Base-by-base conservation (phyloP, 192 early-diverging fungal genomes). In the Diversispora epigaea region DNA sequence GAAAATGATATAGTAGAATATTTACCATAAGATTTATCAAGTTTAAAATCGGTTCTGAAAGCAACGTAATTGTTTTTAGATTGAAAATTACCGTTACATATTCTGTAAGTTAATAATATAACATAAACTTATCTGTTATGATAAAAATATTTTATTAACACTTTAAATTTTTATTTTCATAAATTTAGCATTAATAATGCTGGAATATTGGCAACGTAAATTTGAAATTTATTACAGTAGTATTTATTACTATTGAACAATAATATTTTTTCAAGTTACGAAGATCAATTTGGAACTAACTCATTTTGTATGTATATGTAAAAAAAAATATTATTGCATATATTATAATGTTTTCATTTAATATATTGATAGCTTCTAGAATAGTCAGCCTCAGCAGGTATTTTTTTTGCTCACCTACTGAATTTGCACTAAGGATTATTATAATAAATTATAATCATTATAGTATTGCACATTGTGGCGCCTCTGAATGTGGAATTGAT, bases 211-310 rank as follows among this genome's bases (percentile, higher is more conserved):
- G 32, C 61, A 40, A 22, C 41, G 67, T 69, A 69, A 66, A 17
- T 21, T n/a, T 14, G 10, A 44, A 5, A 43, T 65, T 39, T 44
- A 17, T 65, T 43, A 43, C 32, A 21, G 43, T 50, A 17, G 11
- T 25, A 44, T n/a, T n/a, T n/a, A n/a, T n/a, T n/a, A n/a, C n/a
- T n/a, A n/a, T n/a, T n/a, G n/a, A n/a, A n/a, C n/a, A n/a, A n/a
- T n/a, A n/a, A n/a, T n/a, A n/a, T n/a, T n/a, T n/a, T 0, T 82
- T 64, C 45, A 47, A 40, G 1, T 49, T 77, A 2, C 58, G 80
- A 83, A 68, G 44, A 39, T 3, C 81, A 84, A 44, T 82, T 88
- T 70, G 82, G 79, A 0, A 79, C 77, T 2, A 88, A 88, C 43
- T 80, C 85, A 52, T 73, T 85, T 63, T 84, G 77, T 61, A 40